Evolutionary conservation across 495 filamentous ascomycete species (phyloP).

Genomic region (Hypoxylon fragiforme): DNA sequence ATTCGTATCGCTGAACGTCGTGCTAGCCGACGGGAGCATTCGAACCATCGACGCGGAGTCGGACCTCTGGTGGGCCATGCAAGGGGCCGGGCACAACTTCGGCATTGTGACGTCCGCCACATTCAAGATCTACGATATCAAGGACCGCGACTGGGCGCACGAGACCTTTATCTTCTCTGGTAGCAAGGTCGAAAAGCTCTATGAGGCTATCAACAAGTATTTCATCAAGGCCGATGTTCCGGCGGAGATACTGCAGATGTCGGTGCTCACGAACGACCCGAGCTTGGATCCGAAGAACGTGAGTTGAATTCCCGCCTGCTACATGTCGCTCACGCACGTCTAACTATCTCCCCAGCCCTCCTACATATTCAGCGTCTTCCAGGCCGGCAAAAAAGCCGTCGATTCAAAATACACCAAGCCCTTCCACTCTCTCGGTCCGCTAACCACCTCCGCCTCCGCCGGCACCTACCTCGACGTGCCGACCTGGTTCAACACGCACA

Average conservation of each 20-base stretch:
- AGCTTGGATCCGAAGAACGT: not conserved
- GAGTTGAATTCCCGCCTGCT: too few species aligned
- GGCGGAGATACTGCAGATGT: too few species aligned
- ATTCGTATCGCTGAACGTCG: conserved; percentile 55
- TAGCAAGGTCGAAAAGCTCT: conserved; percentile 53
- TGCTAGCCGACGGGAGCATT: conserved; percentile 57
- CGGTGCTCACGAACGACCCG: too few species aligned
- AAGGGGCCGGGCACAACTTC: conserved; percentile 66
- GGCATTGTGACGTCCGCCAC: conserved; percentile 59
- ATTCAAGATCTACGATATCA: conserved; percentile 50
- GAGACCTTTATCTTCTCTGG: conserved; percentile 46
- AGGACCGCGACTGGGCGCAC: conserved; percentile 44
- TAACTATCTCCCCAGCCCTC: too few species aligned
- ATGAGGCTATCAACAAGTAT: conserved; percentile 44
- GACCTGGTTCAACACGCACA: not conserved
- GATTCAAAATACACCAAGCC: too few species aligned
- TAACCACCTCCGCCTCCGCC: too few species aligned
- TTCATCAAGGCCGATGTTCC: conserved; percentile 32
- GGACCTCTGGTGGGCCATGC: conserved; percentile 61
- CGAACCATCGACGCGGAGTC: conserved; percentile 44
- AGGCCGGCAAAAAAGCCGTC: too few species aligned
- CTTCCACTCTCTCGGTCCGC: too few species aligned
- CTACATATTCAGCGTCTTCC: too few species aligned
- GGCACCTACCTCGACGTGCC: not conserved
- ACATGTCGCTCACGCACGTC: too few species aligned